These are phyloP conservation scores for Ashbya aceris DNA, from an alignment of 1,139 yeast genomes.

Conservation along the genomic window DNA sequence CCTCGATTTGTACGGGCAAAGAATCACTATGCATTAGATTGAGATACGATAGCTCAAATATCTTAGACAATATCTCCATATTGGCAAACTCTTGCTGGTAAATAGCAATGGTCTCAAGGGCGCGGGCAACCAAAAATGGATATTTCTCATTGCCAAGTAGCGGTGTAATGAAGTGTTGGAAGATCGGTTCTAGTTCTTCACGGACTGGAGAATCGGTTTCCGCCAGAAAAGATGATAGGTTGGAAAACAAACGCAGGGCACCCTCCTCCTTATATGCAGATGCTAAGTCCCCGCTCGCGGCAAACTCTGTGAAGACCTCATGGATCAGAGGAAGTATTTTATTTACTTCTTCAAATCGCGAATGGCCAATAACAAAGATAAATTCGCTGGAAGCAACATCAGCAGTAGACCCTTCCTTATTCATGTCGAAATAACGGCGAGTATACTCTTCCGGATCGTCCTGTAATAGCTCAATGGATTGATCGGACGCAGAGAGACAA, in stretches of 20 bases:
- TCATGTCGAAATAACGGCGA: conserved; percentile 58
- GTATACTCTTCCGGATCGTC: conserved; percentile 70
- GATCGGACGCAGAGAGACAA: conserved; percentile 47
- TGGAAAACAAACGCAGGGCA: conserved; percentile 67
- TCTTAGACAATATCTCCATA: conserved; percentile 42
- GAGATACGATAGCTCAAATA: conserved; percentile 50
- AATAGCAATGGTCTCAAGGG: conserved; percentile 67
- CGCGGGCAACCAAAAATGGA: conserved; percentile 75
- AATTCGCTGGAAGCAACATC: conserved; percentile 80
- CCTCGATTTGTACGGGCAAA: conserved; percentile 77
- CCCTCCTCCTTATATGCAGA: conserved; percentile 75
- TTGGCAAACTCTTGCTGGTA: conserved; percentile 47
- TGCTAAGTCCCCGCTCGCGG: conserved; percentile 30
- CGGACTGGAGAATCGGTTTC: conserved; percentile 44
- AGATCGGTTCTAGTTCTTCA: conserved; percentile 60
- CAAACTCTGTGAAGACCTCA: conserved; percentile 39
- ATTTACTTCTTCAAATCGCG: conserved; percentile 40
- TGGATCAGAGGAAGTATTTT: conserved; percentile 41
- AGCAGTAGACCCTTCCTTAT: conserved; percentile 64
- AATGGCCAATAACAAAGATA: conserved; percentile 40
- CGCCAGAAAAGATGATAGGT: conserved; percentile 50
- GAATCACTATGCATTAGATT: conserved; percentile 32
- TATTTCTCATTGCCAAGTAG: conserved; percentile 46
- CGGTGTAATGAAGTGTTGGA: conserved; percentile 60
- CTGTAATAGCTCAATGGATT: conserved; percentile 53